phyloP scores from a whole-genome alignment of 352 stramenopile species.

The Phytophthora palmivora region DNA sequence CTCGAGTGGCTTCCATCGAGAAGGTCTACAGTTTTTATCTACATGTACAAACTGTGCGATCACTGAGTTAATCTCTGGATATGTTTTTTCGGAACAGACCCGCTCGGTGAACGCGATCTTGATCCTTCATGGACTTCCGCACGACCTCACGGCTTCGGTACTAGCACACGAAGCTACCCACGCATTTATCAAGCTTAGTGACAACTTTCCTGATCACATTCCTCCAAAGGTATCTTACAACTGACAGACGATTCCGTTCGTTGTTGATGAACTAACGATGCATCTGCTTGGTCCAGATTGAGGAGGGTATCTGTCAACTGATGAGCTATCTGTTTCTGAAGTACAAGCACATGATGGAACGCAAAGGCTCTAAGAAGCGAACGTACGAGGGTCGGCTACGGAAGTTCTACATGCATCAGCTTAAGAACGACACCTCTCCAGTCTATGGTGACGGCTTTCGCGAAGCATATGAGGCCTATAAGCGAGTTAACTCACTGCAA shows the following conservation, averaged over 20 bases:
- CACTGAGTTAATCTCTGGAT: background rate
- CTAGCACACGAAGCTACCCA: conserved; percentile 81
- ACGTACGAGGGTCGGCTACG: conserved; percentile 54
- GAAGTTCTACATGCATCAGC: conserved; percentile 71
- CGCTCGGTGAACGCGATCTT: conserved; percentile 76
- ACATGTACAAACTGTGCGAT: background rate
- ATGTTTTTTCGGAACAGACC: conserved; percentile 36
- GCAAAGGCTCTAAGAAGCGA: conserved; percentile 42
- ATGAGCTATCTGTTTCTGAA: conserved; percentile 82
- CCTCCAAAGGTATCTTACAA: conserved; percentile 39
- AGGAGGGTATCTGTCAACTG: conserved; percentile 81
- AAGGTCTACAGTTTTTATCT: conserved; percentile 40
- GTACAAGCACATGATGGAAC: conserved; percentile 68
- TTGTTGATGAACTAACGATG: conserved; percentile 8
- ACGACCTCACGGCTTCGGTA: conserved; percentile 74
- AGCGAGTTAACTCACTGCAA: conserved; percentile 70
- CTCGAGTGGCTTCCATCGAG: conserved; percentile 55
- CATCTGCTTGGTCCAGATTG: conserved; percentile 20
- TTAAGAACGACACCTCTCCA: conserved; percentile 61
- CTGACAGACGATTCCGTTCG: background rate
- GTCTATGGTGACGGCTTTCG: conserved; percentile 80
- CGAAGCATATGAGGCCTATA: conserved; percentile 66
- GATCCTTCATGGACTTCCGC: conserved; percentile 76
- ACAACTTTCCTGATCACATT: conserved; percentile 66
- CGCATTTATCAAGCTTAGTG: conserved; percentile 75